Evolutionary conservation across 495 filamentous ascomycete genomes (phyloP).

Genomic region (Barbatosphaeria neglecta): DNA sequence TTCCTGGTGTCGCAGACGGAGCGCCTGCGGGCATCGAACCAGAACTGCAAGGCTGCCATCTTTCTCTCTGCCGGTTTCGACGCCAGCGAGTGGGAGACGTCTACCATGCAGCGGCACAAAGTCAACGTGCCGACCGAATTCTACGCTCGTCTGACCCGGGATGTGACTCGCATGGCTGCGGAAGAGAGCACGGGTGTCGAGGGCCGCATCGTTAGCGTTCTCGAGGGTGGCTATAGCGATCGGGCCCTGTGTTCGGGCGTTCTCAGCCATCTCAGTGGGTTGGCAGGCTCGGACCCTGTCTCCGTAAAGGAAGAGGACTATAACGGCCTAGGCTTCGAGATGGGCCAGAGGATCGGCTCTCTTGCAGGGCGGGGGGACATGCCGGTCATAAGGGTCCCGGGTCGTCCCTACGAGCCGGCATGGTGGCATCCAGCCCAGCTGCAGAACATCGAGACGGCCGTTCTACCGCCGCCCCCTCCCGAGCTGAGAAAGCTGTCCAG

Average conservation of each 20-base stretch:
- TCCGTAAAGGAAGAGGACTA: constrained; percentile 23
- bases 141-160: constrained; percentile 79
- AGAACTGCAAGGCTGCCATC: constrained; percentile 66
- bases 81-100: constrained; percentile 86
- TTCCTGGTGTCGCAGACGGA: constrained; percentile 63
- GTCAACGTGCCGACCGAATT: constrained; percentile 95
- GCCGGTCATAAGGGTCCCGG: constrained; percentile 10
- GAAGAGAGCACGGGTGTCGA: constrained; percentile 68
- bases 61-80: constrained; percentile 96
- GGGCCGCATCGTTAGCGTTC: constrained; percentile 78
- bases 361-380: constrained; percentile 23
- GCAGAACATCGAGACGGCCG: constrained; percentile 43
- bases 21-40: constrained; percentile 36
- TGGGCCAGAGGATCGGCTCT: constrained; percentile 32
- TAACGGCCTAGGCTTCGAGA: constrained; percentile 39
- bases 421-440: constrained; percentile 71
- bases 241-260: constrained; percentile 79
- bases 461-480: constrained; percentile 42
- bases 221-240: constrained; percentile 94
- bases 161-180: constrained; percentile 69
- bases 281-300: constrained; percentile 43
- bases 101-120: constrained; percentile 85
- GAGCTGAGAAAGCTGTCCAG: constrained; percentile 36
- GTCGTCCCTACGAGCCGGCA: constrained; percentile 42
- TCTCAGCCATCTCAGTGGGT: constrained; percentile 73